Conservation (phyloP, 495 filamentous ascomycete genomes). For the Paragyromitra xinjiangensis region DNA sequence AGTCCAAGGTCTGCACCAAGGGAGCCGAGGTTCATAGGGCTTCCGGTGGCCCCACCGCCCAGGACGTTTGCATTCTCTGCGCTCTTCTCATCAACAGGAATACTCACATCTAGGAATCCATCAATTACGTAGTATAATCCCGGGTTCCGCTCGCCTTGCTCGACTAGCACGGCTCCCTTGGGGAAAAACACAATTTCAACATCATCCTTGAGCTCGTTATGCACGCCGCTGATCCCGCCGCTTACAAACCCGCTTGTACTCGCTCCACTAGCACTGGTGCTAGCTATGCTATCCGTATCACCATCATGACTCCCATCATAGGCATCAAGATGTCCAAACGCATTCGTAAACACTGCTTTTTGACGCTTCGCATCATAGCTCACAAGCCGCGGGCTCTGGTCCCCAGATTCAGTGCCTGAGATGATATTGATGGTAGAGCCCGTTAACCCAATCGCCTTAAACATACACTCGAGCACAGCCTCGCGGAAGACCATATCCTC, state of each 20-base stretch:
- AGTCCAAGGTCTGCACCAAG: slow-evolving; percentile 40
- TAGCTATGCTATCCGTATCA: slow-evolving; percentile 85
- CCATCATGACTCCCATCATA: slow-evolving; percentile 81
- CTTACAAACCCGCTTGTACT: slow-evolving; percentile 66
- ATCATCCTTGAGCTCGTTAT: slow-evolving; percentile 80
- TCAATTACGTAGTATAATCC: slow-evolving; percentile 98
- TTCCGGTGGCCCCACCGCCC: slow-evolving; percentile 53
- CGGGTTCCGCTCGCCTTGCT: slow-evolving; percentile 94
- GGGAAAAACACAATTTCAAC: slow-evolving; percentile 99
- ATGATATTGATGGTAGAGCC: slow-evolving; percentile 69
- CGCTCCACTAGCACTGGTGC: slow-evolving; percentile 65
- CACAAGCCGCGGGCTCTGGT: slow-evolving; percentile 83
- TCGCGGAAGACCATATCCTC: slow-evolving; percentile 88
- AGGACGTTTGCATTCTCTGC: slow-evolving; percentile 43
- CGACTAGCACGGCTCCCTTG: slow-evolving; percentile 92
- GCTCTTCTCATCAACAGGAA: slow-evolving; percentile 67
- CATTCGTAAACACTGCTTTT: slow-evolving; percentile 85
- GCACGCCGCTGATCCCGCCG: slow-evolving; percentile 67
- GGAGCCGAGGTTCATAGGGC: slow-evolving; percentile 49
- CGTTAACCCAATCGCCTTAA: slow-evolving; percentile 89
- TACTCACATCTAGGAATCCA: slow-evolving; percentile 92
- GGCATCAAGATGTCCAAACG: slow-evolving; percentile 93
- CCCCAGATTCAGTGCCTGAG: slow-evolving; percentile 74
- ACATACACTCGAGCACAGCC: slow-evolving; percentile 92
- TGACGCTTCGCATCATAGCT: slow-evolving; percentile 85